Conservation (phyloP, 2,329 filamentous ascomycete genomes). For the Fusarium armeniacum region DNA sequence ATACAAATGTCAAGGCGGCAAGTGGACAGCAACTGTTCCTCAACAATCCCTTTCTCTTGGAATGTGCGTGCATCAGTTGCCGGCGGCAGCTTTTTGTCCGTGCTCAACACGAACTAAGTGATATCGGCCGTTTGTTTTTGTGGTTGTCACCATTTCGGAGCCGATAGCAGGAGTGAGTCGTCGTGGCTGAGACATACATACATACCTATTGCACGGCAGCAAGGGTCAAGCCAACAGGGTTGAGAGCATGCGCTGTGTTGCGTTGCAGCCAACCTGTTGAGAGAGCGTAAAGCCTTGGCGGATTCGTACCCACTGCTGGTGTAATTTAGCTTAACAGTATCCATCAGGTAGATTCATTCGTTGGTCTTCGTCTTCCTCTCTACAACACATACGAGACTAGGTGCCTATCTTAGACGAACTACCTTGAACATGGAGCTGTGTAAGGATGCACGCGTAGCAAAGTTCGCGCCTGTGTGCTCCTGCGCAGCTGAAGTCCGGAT, state of each 20-base stretch:
- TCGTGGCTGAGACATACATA: background rate
- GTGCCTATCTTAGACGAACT: no score
- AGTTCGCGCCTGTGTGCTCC: background rate
- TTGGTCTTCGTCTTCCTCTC: background rate
- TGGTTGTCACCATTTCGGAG: slow-evolving; percentile 25
- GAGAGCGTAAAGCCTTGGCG: slow-evolving; percentile 20
- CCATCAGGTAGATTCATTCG: background rate
- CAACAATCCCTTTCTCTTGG: background rate
- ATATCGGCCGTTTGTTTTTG: slow-evolving; percentile 31
- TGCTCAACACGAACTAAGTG: slow-evolving; percentile 5
- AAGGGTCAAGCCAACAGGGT: background rate
- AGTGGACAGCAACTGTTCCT: background rate
- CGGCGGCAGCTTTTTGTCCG: slow-evolving; percentile 11
- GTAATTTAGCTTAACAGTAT: background rate
- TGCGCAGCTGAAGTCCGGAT: background rate
- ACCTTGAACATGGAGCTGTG: no score
- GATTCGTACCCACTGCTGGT: slow-evolving; percentile 6
- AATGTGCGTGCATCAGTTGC: slow-evolving; percentile 8
- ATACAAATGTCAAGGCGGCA: background rate
- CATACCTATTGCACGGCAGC: background rate
- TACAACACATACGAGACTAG: background rate
- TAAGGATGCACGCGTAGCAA: background rate
- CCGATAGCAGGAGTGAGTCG: slow-evolving; percentile 12
- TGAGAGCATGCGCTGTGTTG: background rate
- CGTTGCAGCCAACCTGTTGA: background rate